Conservation (phyloP, 805 yeast genomes). For the Hanseniaspora nectarophila region DNA sequence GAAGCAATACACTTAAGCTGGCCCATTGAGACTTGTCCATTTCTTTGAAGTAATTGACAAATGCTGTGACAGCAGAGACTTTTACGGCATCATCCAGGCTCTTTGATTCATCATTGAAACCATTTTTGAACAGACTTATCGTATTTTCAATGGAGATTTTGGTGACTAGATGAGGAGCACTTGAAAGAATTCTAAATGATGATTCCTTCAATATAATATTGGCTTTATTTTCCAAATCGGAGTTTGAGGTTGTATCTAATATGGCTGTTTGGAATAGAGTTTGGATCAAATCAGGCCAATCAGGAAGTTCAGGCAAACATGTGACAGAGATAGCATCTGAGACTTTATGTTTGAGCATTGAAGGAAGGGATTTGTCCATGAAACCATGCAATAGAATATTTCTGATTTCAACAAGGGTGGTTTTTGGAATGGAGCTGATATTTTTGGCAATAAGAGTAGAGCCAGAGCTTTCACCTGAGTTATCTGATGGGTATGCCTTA, state of each 20-base stretch:
- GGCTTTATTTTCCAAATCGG: constrained; percentile 17
- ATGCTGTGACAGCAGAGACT: constrained; percentile 84
- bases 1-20: constrained; percentile 62
- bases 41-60: constrained; percentile 75
- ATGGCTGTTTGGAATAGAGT: constrained; percentile 58
- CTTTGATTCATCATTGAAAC: constrained; percentile 53
- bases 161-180: constrained; percentile 69
- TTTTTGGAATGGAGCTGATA: constrained; percentile 53
- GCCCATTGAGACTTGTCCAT: constrained; percentile 74
- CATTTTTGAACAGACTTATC: constrained; percentile 61
- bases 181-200: constrained; percentile 75
- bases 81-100: constrained; percentile 60
- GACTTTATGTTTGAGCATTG: constrained; percentile 71
- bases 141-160: constrained; percentile 42
- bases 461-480: constrained; percentile 25
- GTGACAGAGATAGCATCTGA: constrained; percentile 92
- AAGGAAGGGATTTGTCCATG: constrained; percentile 47
- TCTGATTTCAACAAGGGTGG: constrained; percentile 52
- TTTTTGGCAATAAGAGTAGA: constrained; percentile 63
- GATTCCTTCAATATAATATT: constrained; percentile 67
- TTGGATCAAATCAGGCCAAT: constrained; percentile 73
- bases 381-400: constrained; percentile 62
- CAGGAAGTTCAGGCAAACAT: constrained; percentile 52
- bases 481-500: constrained; percentile 20
- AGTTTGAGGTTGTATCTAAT: constrained; percentile 7